Percentiles rank a stretch among this genome's conserved stretches.
These are phyloP conservation scores for Skeletonema tropicum DNA, from an alignment of 108 stramenopile genomes.

Conservation along the genomic window DNA sequence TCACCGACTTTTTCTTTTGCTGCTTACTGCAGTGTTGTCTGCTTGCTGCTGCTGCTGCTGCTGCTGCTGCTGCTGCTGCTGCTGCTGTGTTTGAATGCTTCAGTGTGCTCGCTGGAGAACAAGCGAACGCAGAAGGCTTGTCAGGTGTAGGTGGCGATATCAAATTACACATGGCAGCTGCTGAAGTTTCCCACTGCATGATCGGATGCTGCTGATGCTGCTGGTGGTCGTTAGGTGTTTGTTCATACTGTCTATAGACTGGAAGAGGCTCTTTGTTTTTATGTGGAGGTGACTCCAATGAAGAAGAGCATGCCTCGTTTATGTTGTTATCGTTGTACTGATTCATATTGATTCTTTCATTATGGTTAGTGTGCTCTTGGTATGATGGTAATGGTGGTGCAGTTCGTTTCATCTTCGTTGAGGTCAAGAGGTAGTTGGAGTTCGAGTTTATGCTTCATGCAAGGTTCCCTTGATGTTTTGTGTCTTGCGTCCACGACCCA, in stretches of 20 bases:
- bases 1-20: not conserved
- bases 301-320: not conserved
- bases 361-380: not conserved
- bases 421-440: not conserved
- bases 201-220: not conserved
- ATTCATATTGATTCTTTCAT: not conserved
- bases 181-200: not conserved
- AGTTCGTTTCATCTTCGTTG: not conserved
- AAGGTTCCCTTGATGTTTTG: not conserved
- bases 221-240: not conserved
- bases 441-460: not conserved
- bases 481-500: too few relatives aligned
- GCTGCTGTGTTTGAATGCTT: not conserved
- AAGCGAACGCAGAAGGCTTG: not conserved
- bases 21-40: not conserved
- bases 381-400: not conserved
- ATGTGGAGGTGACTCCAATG: not conserved
- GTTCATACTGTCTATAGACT: not conserved
- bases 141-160: not conserved
- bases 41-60: too few relatives aligned
- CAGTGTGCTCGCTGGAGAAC: not conserved
- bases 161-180: not conserved
- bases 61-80: not conserved
- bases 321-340: not conserved
- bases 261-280: not conserved